Base-by-base conservation (phyloP, 805 yeast species). In the Ogataea thermomethanolica region DNA sequence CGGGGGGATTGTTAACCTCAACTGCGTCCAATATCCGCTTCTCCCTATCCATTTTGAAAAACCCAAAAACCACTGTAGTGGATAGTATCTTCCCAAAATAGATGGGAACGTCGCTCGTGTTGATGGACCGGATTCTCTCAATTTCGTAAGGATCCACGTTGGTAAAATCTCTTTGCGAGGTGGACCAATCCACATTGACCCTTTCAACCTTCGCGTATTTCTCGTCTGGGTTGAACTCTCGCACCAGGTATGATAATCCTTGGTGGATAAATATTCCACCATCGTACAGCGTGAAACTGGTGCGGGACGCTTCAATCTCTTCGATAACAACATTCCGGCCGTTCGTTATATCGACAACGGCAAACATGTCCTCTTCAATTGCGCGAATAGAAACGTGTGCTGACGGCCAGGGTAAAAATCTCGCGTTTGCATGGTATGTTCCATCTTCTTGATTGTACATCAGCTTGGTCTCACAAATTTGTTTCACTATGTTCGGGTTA, bases 251-350 rank as follows among this genome's bases (percentile, higher is more conserved):
- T 0, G 97, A 87, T 46, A 77, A 73, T 6, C 99, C 99, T 62
- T 93, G 98, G 58, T 93, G 97, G 30, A 91, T 75, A 50, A 85
- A 89, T 2, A 93, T 89, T 0, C 93, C 99, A 2, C 99, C 99
- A 55, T 76, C 81, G 60, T 93, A 93, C 2, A 91, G 57, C 0
- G 98, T 88, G 61, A 93, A 93, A 39, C 89, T 81, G 1, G 95
- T 86, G 53, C 99, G 71, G 28, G 87, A 81, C 6, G 85, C 86
- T 55, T 93, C 98, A 14, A 93, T 76, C 51, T 84, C 90, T 61
- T 93, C 99, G 24, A 93, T 81, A 2, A 91, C 83, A 5, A 76
- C 65, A 56, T 86, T 84, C 39, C 89, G 66, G 23, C 78, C 78
- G 51, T 83, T 81, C 0, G 97, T 88, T 27, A 82, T 74, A 58